Conservation (phyloP, 2,329 filamentous ascomycete genomes). For the Fusarium anguioides region DNA sequence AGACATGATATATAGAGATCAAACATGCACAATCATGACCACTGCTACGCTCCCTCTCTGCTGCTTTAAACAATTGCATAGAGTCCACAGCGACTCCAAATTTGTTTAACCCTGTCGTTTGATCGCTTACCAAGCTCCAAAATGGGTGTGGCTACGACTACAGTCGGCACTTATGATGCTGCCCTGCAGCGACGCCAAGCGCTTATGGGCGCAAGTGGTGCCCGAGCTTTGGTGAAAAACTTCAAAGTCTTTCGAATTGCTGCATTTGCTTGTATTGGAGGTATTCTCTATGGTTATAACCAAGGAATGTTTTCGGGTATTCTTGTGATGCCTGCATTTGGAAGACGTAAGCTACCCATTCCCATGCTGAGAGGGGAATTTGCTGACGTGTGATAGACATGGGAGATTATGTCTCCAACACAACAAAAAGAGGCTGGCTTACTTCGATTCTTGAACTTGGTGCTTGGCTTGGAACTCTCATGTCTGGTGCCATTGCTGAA, state of each 20-base stretch:
- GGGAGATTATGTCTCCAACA: slow-evolving; percentile 63
- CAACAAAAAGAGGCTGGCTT: slow-evolving; percentile 68
- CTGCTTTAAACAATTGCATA: not conserved
- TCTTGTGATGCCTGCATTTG: slow-evolving; percentile 66
- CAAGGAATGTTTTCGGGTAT: slow-evolving; percentile 74
- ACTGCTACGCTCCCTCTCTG: not conserved
- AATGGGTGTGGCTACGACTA: slow-evolving; percentile 24
- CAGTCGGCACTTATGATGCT: slow-evolving; percentile 58
- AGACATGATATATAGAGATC: slow-evolving; percentile 12
- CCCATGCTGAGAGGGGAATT: not conserved
- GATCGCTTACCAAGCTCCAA: not conserved
- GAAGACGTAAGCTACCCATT: slow-evolving; percentile 57
- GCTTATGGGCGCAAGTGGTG: slow-evolving; percentile 65
- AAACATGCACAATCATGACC: not conserved
- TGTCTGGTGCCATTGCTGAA: slow-evolving; percentile 79
- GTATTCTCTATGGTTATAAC: slow-evolving; percentile 76
- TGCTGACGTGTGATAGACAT: slow-evolving; percentile 57
- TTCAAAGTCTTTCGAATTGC: slow-evolving; percentile 70
- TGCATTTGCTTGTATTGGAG: slow-evolving; percentile 71
- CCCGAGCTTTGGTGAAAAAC: slow-evolving; percentile 67
- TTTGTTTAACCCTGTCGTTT: too few species aligned
- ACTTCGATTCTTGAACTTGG: slow-evolving; percentile 79
- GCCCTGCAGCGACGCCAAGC: slow-evolving; percentile 63
- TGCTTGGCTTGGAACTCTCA: slow-evolving; percentile 78
- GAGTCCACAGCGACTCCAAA: not conserved